These are phyloP conservation scores for Taphrina flavorubra DNA, from an alignment of 1,139 yeast genomes.

Conservation along the genomic window DNA sequence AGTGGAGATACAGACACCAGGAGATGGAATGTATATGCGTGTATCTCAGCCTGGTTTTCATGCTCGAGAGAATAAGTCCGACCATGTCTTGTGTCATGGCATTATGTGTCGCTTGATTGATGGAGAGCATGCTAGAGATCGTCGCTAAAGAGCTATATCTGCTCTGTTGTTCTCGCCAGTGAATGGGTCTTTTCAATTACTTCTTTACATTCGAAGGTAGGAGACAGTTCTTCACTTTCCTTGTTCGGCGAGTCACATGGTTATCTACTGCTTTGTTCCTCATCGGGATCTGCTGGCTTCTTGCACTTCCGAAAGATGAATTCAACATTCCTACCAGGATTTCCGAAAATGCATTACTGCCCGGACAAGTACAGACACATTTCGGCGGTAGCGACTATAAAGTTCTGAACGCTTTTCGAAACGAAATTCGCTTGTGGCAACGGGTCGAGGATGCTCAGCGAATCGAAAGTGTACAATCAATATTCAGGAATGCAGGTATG, in stretches of 20 bases:
- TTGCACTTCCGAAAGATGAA: constrained; percentile 28
- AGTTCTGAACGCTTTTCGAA: constrained; percentile 53
- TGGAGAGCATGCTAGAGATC: too few relatives aligned
- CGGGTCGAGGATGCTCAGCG: constrained; percentile 50
- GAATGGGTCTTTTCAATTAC: constrained; percentile 31
- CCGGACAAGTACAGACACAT: constrained; percentile 91
- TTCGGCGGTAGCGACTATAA: constrained; percentile 97
- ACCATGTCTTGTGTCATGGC: background rate
- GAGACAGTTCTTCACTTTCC: constrained; percentile 31
- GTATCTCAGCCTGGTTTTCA: too few relatives aligned
- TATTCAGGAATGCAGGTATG: constrained; percentile 77
- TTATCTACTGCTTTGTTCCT: constrained; percentile 20
- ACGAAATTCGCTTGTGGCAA: constrained; percentile 49
- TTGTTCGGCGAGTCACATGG: constrained; percentile 18
- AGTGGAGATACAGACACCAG: background rate
- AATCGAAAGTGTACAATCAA: constrained; percentile 57
- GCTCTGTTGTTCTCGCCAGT: background rate
- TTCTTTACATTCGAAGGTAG: constrained; percentile 34
- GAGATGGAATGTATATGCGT: background rate
- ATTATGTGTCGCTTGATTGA: background rate
- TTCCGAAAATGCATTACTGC: constrained; percentile 95
- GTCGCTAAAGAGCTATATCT: background rate
- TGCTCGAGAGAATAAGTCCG: too few relatives aligned
- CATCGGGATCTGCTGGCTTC: constrained; percentile 33
- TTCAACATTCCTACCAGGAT: constrained; percentile 63